Base-by-base conservation (phyloP, 345 rosid species). In the Acer yangbiense region DNA sequence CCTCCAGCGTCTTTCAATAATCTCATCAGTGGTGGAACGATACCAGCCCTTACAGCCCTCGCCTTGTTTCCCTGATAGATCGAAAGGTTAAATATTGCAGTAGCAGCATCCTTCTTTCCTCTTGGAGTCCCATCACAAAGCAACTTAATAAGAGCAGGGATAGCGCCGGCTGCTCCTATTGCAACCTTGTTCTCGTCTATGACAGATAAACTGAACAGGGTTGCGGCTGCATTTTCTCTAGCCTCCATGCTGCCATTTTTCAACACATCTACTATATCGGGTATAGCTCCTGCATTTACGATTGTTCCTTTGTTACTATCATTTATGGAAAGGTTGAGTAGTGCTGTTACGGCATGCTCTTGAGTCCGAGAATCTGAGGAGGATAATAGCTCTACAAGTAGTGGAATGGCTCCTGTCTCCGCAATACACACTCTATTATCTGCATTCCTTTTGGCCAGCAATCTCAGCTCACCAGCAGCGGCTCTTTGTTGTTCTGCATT, bases 21-120 rank as follows among this genome's bases (percentile, higher is more conserved):
- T 65, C 86, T 83, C 82, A 94, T 89, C 72, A 96, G 83, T 23
- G 97, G 94, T 20, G 78, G 87, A 46, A 96, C 91, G 5, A 96
- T 94, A 41, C 99, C 99, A 2, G 98, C 98, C 84, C 89, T 86
- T 10, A 96, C 87, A 21, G 99, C 99, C 82, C 99, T 93, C 0
- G 93, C 98, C 79, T 94, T 96, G 82, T 96, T 96, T 44, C 99
- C 99, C 76, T 96, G 99, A 82, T 96, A 94, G 81, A 96, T 94
- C 20, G 92, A 89, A 13, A 96, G 91, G 78, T 96, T 96, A 82
- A 96, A 96, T 25, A 94, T 92, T 5, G 99, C 98, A n/a, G 97
- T 94, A 39, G 98, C 97, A 14, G 99, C 99, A 69, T 96, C 97
- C 77, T 94, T 96, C 80, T 96, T 96, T 67, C 97, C 99, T 87